Conservation (phyloP, 164 flowering plant genomes). For the Annona cherimola region DNA sequence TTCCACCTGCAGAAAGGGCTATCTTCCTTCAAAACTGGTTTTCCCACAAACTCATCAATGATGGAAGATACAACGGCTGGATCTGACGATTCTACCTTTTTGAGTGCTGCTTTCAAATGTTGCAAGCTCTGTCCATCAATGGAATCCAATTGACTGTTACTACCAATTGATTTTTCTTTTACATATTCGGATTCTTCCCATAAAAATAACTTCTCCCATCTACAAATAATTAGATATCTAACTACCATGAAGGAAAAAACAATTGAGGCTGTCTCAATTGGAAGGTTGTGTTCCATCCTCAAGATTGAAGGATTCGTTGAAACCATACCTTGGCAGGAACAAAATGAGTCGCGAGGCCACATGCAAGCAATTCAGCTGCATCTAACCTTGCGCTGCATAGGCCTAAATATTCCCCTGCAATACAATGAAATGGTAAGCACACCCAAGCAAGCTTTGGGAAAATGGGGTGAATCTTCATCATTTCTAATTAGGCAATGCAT, state of each 20-base stretch:
- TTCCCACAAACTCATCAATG: conserved; percentile 43
- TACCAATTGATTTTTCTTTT: too few relatives aligned
- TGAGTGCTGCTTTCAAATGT: conserved; percentile 54
- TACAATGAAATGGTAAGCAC: too few relatives aligned
- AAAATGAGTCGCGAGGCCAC: conserved; percentile 93
- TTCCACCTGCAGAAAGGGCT: conserved; percentile 55
- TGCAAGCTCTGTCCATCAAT: conserved; percentile 42
- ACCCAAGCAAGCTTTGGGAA: too few relatives aligned
- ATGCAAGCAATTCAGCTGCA: conserved; percentile 89
- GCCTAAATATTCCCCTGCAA: conserved; percentile 75
- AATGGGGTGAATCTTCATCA: too few relatives aligned
- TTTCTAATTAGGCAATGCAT: too few relatives aligned
- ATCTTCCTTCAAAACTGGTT: conserved; percentile 48
- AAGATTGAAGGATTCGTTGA: too few relatives aligned
- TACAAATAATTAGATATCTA: too few relatives aligned
- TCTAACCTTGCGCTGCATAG: conserved; percentile 81
- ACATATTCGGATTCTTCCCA: too few relatives aligned
- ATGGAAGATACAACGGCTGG: conserved; percentile 36
- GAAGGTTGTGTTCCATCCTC: too few relatives aligned
- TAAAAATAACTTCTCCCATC: too few relatives aligned
- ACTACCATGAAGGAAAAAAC: too few relatives aligned
- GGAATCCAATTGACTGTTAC: neutral
- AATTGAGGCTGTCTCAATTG: too few relatives aligned
- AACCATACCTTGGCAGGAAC: conserved; percentile 55
- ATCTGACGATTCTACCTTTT: conserved; percentile 41